Percentiles rank a stretch among this genome's conserved stretches.
phyloP scores from a whole-genome alignment of 352 stramenopile genomes.

The Thraustotheca clavata region DNA sequence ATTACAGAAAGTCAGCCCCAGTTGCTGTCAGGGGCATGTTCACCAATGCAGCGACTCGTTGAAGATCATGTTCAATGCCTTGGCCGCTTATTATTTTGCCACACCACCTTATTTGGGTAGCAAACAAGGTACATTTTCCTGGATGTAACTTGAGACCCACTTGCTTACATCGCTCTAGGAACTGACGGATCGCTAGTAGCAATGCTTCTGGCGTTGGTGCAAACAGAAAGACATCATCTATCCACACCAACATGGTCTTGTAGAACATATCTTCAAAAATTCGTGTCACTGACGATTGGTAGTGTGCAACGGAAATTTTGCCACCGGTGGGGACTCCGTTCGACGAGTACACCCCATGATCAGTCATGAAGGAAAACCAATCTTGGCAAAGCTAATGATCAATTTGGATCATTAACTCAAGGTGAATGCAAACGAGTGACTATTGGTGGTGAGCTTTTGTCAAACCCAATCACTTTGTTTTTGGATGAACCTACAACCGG shows the following conservation, averaged over 20 bases:
- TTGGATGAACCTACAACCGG: constrained; percentile 92
- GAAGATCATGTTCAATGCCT: constrained; percentile 11
- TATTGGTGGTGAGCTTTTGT: constrained; percentile 90
- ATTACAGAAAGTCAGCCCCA: constrained; percentile 27
- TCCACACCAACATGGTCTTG: neutral
- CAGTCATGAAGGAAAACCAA: constrained; percentile 25
- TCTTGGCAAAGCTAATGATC: constrained; percentile 14
- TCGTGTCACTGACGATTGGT: neutral
- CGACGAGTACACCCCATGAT: constrained; percentile 23
- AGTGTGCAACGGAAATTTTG: neutral
- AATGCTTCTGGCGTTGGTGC: neutral
- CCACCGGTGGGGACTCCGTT: neutral
- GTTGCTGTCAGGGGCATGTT: too few species aligned
- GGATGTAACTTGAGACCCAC: neutral
- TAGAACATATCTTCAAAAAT: neutral
- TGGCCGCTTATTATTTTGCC: constrained; percentile 9
- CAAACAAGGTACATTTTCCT: neutral
- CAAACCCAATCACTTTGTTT: constrained; percentile 92
- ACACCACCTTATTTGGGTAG: constrained; percentile 16
- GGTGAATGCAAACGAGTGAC: constrained; percentile 81
- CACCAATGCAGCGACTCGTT: constrained; percentile 15
- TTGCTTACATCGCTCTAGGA: neutral
- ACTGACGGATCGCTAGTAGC: neutral
- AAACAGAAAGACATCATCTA: neutral
- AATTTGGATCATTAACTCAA: constrained; percentile 1